Conservation (phyloP, 495 filamentous ascomycete genomes). For the Penicillium angulare region DNA sequence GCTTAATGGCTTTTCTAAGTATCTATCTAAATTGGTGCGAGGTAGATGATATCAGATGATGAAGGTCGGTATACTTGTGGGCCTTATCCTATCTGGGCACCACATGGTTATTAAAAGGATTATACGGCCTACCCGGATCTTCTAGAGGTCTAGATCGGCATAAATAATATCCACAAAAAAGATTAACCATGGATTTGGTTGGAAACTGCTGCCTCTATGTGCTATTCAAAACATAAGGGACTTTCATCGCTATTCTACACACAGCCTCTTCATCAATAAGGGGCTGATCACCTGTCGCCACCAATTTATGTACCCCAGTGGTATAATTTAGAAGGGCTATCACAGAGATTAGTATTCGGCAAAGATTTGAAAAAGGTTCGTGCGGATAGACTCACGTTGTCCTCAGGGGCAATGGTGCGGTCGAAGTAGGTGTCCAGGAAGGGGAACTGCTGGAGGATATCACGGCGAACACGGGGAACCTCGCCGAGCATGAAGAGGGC, state of each 20-base stretch:
- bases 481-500: conserved; percentile 72
- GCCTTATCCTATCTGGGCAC: too few relatives aligned
- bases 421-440: conserved; percentile 58
- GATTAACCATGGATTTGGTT: conserved; percentile 8
- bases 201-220: conserved; percentile 34
- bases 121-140: neutral
- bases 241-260: conserved; percentile 22
- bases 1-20: too few relatives aligned
- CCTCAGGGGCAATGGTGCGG: conserved; percentile 59
- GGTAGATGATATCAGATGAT: too few relatives aligned
- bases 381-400: conserved; percentile 54
- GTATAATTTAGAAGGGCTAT: conserved; percentile 44
- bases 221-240: conserved; percentile 33
- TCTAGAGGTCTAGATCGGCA: neutral
- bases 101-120: too few relatives aligned
- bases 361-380: too few relatives aligned
- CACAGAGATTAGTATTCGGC: conserved; percentile 21
- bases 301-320: conserved; percentile 9
- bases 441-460: conserved; percentile 64
- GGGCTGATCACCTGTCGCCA: conserved; percentile 2
- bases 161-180: conserved; percentile 8
- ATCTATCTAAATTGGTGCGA: too few relatives aligned
- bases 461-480: conserved; percentile 63
- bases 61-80: neutral
- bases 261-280: conserved; percentile 7